Conservation (phyloP, 2,329 filamentous ascomycete genomes). For the Fusarium sp. region DNA sequence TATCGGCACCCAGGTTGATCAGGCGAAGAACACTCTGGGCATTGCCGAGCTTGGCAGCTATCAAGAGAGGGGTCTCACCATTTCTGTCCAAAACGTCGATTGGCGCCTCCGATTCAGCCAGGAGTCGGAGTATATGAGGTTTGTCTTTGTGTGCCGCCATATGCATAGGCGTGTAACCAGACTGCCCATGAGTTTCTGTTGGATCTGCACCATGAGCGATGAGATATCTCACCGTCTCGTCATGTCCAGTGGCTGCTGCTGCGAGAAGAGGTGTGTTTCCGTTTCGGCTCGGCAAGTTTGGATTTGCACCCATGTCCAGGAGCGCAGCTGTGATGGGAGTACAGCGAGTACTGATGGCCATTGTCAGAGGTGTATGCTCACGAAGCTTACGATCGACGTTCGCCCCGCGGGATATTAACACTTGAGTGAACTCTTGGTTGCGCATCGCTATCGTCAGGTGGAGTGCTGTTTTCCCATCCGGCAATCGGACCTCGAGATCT, state of each 20-base stretch:
- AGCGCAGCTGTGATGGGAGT: slow-evolving; percentile 45
- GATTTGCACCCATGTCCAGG: slow-evolving; percentile 44
- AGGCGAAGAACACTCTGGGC: slow-evolving; percentile 38
- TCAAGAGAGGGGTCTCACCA: slow-evolving; percentile 45
- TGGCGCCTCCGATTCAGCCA: slow-evolving; percentile 41
- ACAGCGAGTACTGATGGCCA: slow-evolving; percentile 45
- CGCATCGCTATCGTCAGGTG: slow-evolving; percentile 45
- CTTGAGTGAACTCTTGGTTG: slow-evolving; percentile 45
- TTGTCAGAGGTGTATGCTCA: slow-evolving; percentile 45
- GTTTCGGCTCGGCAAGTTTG: slow-evolving; percentile 43
- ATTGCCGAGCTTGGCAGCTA: slow-evolving; percentile 47
- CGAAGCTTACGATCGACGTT: slow-evolving; percentile 44
- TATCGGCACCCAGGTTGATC: slow-evolving; percentile 44
- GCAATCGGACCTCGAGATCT: slow-evolving; percentile 42
- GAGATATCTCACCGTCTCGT: slow-evolving; percentile 47
- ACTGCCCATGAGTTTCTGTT: slow-evolving; percentile 36
- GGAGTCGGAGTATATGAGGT: slow-evolving; percentile 39
- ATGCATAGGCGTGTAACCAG: slow-evolving; percentile 46
- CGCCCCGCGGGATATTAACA: slow-evolving; percentile 45
- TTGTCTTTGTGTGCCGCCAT: slow-evolving; percentile 48
- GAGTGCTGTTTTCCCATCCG: slow-evolving; percentile 46
- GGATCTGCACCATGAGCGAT: slow-evolving; percentile 44
- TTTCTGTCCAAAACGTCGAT: slow-evolving; percentile 40
- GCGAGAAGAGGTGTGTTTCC: slow-evolving; percentile 46
- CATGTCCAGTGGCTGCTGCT: slow-evolving; percentile 45